Base-by-base conservation (phyloP, 129 eudicot species). In the Gnaphalium uliginosum region DNA sequence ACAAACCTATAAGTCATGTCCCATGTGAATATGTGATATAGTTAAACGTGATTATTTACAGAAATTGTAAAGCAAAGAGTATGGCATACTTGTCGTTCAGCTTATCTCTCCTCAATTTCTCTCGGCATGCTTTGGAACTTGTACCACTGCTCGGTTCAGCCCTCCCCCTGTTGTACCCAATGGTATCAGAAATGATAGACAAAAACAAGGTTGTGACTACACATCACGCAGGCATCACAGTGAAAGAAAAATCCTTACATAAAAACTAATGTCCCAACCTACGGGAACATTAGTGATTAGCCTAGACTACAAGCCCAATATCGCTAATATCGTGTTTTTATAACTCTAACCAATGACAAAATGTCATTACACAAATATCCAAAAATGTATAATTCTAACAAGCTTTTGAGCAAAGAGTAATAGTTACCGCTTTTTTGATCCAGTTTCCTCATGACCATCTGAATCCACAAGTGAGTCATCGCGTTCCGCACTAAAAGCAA, bases 121-220 rank as follows among this genome's bases (percentile, higher is more conserved):
- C 97, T 76, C 97, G 81, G 87, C 93, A 86, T 27, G 96, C 97
- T 87, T 89, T 92, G 74, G 96, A 87, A 57, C 89, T 87, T 57
- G 96, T 78, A 62, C 83, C 71, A 75, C 80, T 79, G 76, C 86
- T 76, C 8, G 86, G 78, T 70, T 89, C 96, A 75, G 86, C 41
- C 79, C 96, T 87, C 51, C 51, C 76, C 78, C 97, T 92, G 89
- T 76, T 35, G 68, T 65, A 79, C 74, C 70, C 37, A 65, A 69
- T 33, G 48, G 7, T 37, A 35, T 15, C 32, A 66, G 27, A 57
- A 9, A 58, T 57, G 63, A 57, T 23, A 57, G 9, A 51, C n/a
- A 6, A 51, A 51, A 4, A 51, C 58, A 51, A 37, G 43, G 10
- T 37, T 37, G 43, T 19, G 9, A 50, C 73, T 21, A 22, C 66